These are phyloP conservation scores for Colletotrichum aenigma DNA, from an alignment of 2,329 filamentous ascomycete genomes.

Conservation along the genomic window DNA sequence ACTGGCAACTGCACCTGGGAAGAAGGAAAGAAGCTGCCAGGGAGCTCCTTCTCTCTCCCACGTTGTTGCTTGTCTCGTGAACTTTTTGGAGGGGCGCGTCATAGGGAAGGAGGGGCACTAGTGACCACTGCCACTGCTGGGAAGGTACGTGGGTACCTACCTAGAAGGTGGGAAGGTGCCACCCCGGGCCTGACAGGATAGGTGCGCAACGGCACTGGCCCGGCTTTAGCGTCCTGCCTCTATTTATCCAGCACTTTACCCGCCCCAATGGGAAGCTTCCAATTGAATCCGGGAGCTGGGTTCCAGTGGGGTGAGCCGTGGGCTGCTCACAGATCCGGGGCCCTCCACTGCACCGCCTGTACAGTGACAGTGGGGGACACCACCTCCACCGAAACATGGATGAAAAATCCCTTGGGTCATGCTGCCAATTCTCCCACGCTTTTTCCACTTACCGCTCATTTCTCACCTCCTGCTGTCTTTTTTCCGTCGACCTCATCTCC, in stretches of 20 bases:
- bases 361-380: not conserved
- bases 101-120: not conserved
- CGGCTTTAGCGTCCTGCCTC: constrained; percentile 5
- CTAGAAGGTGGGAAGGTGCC: not conserved
- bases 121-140: not conserved
- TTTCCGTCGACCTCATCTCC: not conserved
- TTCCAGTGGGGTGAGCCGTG: not conserved
- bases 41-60: not conserved
- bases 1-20: not conserved
- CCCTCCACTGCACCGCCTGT: not conserved
- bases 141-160: too few species aligned
- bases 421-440: not conserved
- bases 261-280: constrained; percentile 8
- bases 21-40: not conserved
- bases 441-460: constrained; percentile 9
- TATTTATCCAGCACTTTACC: constrained; percentile 19
- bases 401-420: not conserved
- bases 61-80: not conserved
- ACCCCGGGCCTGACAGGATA: not conserved
- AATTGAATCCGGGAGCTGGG: constrained; percentile 4
- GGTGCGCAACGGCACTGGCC: constrained; percentile 17
- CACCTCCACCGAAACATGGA: not conserved
- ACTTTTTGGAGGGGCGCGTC: not conserved
- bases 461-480: not conserved
- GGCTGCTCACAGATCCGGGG: not conserved